A percentile compares a stretch with the other conserved stretches of the same genome.
Conservation (phyloP, 805 yeast genomes). For the Lipomyces yamadae region DNA sequence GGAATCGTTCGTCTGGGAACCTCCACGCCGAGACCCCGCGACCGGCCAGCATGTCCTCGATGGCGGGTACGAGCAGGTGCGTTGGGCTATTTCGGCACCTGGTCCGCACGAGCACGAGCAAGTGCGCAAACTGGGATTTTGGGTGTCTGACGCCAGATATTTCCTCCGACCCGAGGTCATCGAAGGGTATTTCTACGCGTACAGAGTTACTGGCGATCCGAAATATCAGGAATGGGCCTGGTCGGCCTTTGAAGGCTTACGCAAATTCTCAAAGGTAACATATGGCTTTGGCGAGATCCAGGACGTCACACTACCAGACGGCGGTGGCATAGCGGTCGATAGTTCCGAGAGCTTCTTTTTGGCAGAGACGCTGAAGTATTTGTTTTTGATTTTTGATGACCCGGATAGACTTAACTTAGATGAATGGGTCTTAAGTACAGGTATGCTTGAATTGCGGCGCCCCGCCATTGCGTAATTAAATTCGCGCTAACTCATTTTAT, state of each 20-base stretch:
- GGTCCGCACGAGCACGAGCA: constrained; percentile 34
- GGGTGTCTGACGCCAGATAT: constrained; percentile 44
- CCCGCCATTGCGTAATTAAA: no score
- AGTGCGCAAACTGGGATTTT: constrained; percentile 26
- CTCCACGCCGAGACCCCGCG: constrained; percentile 11
- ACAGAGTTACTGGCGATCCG: constrained; percentile 57
- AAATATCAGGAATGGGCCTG: constrained; percentile 56
- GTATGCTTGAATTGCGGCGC: constrained; percentile 10
- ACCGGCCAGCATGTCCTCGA: constrained; percentile 6
- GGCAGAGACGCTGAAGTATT: constrained; percentile 59
- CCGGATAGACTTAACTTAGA: constrained; percentile 46
- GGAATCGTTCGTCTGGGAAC: constrained; percentile 32
- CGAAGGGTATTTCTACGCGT: constrained; percentile 58
- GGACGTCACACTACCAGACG: constrained; percentile 44
- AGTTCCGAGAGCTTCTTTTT: constrained; percentile 56
- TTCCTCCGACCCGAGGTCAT: constrained; percentile 57
- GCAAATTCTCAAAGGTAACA: constrained; percentile 41
- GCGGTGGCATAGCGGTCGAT: constrained; percentile 40
- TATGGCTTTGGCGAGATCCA: constrained; percentile 47
- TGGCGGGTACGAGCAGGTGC: constrained; percentile 18
- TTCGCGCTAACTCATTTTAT: not conserved
- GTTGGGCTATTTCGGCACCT: constrained; percentile 28
- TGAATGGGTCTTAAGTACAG: constrained; percentile 51
- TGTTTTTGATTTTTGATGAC: constrained; percentile 53
- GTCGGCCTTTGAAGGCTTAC: constrained; percentile 48